A percentile compares a stretch with the other conserved stretches of the same genome.
phyloP scores from a whole-genome alignment of 108 stramenopile species.

The Cyclotella sp. region DNA sequence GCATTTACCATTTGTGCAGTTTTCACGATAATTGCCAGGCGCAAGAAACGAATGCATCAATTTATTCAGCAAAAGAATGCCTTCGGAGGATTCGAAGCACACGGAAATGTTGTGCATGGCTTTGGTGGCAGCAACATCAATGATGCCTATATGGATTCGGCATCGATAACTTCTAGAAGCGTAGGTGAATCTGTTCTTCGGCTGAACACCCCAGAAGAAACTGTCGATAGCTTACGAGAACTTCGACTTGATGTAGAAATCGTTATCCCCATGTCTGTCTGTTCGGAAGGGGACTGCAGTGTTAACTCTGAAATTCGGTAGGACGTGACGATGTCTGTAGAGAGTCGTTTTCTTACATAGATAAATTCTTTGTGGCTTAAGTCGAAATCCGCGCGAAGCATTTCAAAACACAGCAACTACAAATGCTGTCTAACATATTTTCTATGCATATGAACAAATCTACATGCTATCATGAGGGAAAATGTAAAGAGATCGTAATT shows the following conservation, averaged over 20 bases:
- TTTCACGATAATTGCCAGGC: no score
- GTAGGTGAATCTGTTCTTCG: neutral
- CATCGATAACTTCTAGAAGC: conserved; percentile 7
- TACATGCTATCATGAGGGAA: no score
- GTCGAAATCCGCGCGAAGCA: no score
- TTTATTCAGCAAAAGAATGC: neutral
- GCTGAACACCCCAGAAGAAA: neutral
- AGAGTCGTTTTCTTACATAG: no score
- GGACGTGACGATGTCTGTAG: neutral
- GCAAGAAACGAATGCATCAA: no score
- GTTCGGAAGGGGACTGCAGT: neutral
- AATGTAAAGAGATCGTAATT: no score
- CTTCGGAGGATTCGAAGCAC: neutral
- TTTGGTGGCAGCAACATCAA: neutral
- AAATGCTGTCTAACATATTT: no score
- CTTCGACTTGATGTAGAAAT: neutral
- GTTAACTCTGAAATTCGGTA: neutral
- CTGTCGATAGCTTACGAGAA: neutral
- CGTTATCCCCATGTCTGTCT: neutral
- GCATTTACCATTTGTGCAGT: no score
- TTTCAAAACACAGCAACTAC: no score
- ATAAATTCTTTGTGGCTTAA: no score
- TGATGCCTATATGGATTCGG: conserved; percentile 14
- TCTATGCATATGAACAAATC: no score
- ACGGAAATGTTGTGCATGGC: neutral